Evolutionary conservation across 2,329 filamentous ascomycete genomes (phyloP), one percentile per base, ranked within the genome.

Genomic region (Aspergillus sp.): DNA sequence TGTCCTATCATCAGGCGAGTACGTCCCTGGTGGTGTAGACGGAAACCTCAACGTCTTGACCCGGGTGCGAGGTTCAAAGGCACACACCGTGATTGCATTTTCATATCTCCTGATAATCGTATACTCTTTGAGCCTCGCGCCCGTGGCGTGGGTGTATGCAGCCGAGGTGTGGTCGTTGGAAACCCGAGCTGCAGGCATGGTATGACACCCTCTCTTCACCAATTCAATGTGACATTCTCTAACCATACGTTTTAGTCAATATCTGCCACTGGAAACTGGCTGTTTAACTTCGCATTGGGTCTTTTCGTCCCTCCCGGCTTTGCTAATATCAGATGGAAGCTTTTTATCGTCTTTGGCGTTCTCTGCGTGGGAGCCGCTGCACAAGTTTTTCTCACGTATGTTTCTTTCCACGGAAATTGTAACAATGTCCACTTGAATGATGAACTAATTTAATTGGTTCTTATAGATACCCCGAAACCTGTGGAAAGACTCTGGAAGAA

Each of bases 111-210:
- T 85, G 45, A 78, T 83, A 54, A 73, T 83, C 52, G 70, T 81
- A 49, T 85, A 85, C 57, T 76, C 78, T 1, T 67, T 83, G n/a
- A 84, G 80, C 0, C 72, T 82, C 12, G 81, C 79, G 0, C 80
- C 81, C 1, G 77, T 82, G 3, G 78, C 75, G 42, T 85, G 82
- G 81, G 75, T 84, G 36, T 85, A 86, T 52, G 77, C 78, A 0
- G 77, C 79, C 11, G 82, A 86, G 61, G 76, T 83, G 2, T 83
- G 77, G 75, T 79, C 78, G 0, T 69, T 83, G 2, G 77, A 79
- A 46, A 80, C 78, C 0, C 74, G 81, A 30, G 79, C 79, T 3
- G 77, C 72, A 2, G 79, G 79, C 13, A 81, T 83, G 70, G 74
- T 53, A 42, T 30, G n/a, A 32, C 11, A n/a, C 7, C 11, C 8